Conservation (phyloP, 192 early-diverging fungal genomes). For the Umbelopsis ramanniana region DNA sequence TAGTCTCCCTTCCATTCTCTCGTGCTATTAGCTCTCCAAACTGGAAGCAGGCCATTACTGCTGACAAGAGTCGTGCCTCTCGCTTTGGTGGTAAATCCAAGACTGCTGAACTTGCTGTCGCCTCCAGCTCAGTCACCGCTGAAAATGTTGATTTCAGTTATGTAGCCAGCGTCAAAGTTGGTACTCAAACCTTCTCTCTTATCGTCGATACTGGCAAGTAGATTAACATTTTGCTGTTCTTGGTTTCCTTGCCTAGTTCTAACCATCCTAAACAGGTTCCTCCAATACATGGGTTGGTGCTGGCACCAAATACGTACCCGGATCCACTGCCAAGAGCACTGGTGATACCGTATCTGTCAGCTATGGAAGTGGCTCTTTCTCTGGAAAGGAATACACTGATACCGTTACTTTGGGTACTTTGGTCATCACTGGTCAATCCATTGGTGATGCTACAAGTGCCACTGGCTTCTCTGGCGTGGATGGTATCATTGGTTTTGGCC, state of each 20-base stretch:
- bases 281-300: slow-evolving; percentile 37
- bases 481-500: slow-evolving; percentile 41
- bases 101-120: too few species aligned
- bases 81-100: slow-evolving; percentile 1
- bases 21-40: slow-evolving; percentile 12
- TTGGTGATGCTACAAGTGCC: slow-evolving; percentile 25
- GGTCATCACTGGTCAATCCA: slow-evolving; percentile 20
- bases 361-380: slow-evolving; percentile 33
- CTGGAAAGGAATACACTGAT: slow-evolving; percentile 33
- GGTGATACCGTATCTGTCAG: slow-evolving; percentile 26
- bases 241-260: neutral
- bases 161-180: slow-evolving; percentile 21
- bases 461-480: slow-evolving; percentile 39
- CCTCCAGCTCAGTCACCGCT: slow-evolving; percentile 9
- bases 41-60: slow-evolving; percentile 25
- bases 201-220: slow-evolving; percentile 37
- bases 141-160: slow-evolving; percentile 33
- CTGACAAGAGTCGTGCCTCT: slow-evolving; percentile 20
- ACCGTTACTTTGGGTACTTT: slow-evolving; percentile 21
- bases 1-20: slow-evolving; percentile 19
- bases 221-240: neutral
- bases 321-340: slow-evolving; percentile 15
- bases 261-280: slow-evolving; percentile 18
- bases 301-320: slow-evolving; percentile 16
- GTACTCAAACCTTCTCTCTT: slow-evolving; percentile 32